Percentiles rank a stretch among this genome's conserved stretches.
Evolutionary conservation across 2,329 filamentous ascomycete genomes (phyloP).

Genomic region (Calonectria crousiana): DNA sequence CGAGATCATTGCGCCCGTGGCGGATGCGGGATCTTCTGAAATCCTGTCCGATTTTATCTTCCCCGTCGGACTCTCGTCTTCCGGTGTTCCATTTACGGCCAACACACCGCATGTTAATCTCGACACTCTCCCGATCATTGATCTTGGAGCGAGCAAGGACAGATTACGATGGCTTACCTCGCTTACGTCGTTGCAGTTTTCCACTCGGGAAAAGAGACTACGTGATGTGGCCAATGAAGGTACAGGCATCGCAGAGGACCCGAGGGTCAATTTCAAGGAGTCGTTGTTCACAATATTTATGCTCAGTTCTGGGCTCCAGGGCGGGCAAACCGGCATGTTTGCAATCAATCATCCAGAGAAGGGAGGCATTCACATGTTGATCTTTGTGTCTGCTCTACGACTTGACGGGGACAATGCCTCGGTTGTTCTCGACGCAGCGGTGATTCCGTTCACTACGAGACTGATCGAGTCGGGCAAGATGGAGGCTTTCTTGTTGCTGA

Average conservation of each 20-base stretch:
- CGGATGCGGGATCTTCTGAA: constrained; percentile 37
- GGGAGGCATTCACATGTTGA: constrained; percentile 55
- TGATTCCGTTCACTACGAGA: constrained; percentile 56
- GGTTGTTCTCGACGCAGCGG: constrained; percentile 61
- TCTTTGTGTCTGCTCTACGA: constrained; percentile 57
- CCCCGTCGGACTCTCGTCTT: constrained; percentile 46
- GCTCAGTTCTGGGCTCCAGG: constrained; percentile 59
- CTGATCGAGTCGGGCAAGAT: constrained; percentile 49
- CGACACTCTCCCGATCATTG: constrained; percentile 58
- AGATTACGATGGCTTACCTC: constrained; percentile 54
- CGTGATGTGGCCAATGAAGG: constrained; percentile 44
- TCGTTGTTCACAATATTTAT: constrained; percentile 62
- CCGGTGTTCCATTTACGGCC: constrained; percentile 49
- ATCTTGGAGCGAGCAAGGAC: constrained; percentile 49
- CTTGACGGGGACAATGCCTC: constrained; percentile 57
- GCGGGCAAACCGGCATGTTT: constrained; percentile 59
- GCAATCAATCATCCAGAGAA: constrained; percentile 51
- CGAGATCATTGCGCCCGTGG: constrained; percentile 55
- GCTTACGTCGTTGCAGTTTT: constrained; percentile 56
- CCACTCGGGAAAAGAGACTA: constrained; percentile 53
- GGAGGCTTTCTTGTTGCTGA: constrained; percentile 53
- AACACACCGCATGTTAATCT: constrained; percentile 59
- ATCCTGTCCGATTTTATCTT: constrained; percentile 52
- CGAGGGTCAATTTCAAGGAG: constrained; percentile 61
- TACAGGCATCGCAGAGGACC: constrained; percentile 43